Conservation (phyloP, 139 green algal genomes). For the Chlorella sorokiniana region DNA sequence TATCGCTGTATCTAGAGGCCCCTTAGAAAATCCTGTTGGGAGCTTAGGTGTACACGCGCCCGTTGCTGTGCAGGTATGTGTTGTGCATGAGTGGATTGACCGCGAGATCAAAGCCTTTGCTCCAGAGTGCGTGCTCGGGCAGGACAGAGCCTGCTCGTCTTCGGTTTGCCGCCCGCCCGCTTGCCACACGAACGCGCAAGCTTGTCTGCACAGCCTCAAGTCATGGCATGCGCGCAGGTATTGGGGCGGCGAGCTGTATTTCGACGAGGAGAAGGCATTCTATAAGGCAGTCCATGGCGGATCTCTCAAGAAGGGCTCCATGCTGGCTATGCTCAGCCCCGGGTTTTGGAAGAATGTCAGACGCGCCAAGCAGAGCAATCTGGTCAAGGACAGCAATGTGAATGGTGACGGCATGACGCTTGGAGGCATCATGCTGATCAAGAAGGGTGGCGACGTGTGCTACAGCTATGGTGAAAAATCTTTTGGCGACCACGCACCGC, state of each 20-base stretch:
- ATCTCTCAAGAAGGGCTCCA: constrained; percentile 9
- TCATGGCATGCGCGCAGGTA: background rate
- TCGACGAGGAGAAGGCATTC: constrained; percentile 46
- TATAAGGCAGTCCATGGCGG: constrained; percentile 42
- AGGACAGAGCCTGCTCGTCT: no score
- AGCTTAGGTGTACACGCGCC: no score
- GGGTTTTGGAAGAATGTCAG: constrained; percentile 31
- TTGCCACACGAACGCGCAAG: background rate
- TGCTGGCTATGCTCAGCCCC: constrained; percentile 43
- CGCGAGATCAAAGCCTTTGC: constrained; percentile 38
- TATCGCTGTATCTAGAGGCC: no score
- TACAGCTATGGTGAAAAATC: constrained; percentile 43
- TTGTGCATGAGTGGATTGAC: constrained; percentile 50
- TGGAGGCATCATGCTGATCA: constrained; percentile 42
- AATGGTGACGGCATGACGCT: constrained; percentile 43
- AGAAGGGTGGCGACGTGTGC: constrained; percentile 28
- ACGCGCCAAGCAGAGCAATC: constrained; percentile 24
- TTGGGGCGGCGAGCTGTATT: constrained; percentile 44
- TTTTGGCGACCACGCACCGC: constrained; percentile 53
- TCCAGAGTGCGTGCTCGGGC: constrained; percentile 37
- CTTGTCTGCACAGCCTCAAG: background rate
- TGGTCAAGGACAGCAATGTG: constrained; percentile 42
- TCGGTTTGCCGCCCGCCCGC: no score
- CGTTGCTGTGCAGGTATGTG: constrained; percentile 10
- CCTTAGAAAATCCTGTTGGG: no score